These are phyloP conservation scores for Paecilomyces sp. DNA, from an alignment of 2,329 filamentous ascomycete genomes.

Conservation along the genomic window DNA sequence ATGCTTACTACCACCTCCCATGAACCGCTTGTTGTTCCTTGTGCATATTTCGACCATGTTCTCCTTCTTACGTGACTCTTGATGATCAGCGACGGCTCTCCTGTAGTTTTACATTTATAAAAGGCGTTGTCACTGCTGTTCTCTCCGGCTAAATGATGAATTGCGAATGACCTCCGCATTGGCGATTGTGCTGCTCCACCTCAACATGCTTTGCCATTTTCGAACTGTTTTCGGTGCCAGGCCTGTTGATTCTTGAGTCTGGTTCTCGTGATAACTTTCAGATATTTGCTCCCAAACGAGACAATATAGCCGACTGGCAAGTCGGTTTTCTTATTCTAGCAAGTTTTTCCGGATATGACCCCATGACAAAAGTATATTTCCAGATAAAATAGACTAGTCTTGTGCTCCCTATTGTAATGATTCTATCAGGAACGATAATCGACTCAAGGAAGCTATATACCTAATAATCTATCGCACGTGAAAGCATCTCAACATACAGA, in stretches of 20 bases:
- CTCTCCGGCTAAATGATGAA: neutral
- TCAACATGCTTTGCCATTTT: neutral
- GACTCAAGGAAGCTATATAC: neutral
- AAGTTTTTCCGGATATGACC: neutral
- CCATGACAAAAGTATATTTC: neutral
- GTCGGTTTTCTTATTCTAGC: neutral
- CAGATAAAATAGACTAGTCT: neutral
- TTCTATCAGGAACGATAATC: neutral
- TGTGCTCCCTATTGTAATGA: neutral
- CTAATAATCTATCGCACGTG: neutral
- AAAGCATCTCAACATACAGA: neutral
- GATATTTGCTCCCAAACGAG: neutral
- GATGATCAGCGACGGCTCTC: neutral
- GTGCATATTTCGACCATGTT: neutral
- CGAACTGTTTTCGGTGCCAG: neutral
- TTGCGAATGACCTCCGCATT: neutral
- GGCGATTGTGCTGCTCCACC: neutral
- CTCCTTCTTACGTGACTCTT: neutral
- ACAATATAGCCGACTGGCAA: neutral
- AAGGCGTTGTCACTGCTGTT: neutral
- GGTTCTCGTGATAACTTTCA: neutral
- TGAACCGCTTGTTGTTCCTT: neutral
- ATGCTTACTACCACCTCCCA: neutral
- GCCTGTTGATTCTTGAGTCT: neutral
- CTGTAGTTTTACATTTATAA: constrained; percentile 1